These are phyloP conservation scores for Globisporangium canariense DNA, from an alignment of 352 stramenopile genomes.

Conservation along the genomic window DNA sequence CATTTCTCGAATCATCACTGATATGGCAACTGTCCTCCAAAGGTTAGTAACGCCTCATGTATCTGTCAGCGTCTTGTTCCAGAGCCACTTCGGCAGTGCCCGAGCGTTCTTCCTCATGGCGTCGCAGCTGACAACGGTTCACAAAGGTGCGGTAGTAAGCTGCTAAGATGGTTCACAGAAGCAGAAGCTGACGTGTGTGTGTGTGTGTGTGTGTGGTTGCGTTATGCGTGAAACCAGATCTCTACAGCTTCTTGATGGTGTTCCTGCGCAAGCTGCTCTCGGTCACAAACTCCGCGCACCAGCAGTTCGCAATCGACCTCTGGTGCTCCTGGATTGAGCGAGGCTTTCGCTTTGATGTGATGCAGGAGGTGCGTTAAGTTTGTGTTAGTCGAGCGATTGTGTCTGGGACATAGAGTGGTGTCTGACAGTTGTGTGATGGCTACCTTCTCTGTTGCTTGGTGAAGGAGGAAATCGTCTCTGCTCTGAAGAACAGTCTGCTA, in stretches of 20 bases:
- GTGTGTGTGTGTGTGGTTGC: not conserved
- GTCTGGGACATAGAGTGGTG: not conserved
- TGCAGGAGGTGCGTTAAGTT: conserved; percentile 51
- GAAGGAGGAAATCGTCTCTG: conserved; percentile 55
- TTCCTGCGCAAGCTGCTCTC: conserved; percentile 76
- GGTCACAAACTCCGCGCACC: conserved; percentile 34
- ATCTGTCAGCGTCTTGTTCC: conserved; percentile 37
- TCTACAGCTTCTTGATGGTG: conserved; percentile 82
- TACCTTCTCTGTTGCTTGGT: not conserved
- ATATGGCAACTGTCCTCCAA: not conserved
- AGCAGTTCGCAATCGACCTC: conserved; percentile 61
- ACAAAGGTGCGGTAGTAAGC: conserved; percentile 32
- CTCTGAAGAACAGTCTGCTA: conserved; percentile 45
- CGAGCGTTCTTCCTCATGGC: conserved; percentile 43
- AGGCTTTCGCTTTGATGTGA: conserved; percentile 36
- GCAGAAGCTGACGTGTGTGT: not conserved
- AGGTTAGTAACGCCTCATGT: conserved; percentile 1
- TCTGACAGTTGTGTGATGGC: not conserved
- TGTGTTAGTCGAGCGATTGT: no score
- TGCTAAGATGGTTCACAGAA: conserved; percentile 1
- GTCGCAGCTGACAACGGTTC: conserved; percentile 33
- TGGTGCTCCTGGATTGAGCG: conserved; percentile 69
- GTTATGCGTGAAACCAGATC: conserved; percentile 32
- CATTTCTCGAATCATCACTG: not conserved
- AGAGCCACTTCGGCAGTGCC: conserved; percentile 36